Conservation (phyloP, 2,329 filamentous ascomycete species). For the Colletotrichum salicis region DNA sequence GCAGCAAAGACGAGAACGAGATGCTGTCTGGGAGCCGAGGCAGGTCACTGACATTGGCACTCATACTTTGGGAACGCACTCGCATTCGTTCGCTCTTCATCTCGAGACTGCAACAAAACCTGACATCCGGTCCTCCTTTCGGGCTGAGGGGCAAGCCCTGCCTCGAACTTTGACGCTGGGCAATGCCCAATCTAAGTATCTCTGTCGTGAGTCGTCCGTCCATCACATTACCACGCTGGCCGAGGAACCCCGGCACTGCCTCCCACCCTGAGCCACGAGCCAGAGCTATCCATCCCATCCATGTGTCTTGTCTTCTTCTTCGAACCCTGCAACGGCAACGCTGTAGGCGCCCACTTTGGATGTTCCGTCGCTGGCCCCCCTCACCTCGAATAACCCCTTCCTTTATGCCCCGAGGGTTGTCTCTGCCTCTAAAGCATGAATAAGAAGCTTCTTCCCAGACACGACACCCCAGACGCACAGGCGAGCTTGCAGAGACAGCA, state of each 20-base stretch:
- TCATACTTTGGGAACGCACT: neutral
- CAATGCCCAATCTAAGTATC: neutral
- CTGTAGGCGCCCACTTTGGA: conserved; percentile 16
- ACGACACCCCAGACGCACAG: conserved; percentile 26
- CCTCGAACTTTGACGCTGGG: neutral
- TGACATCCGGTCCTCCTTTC: neutral
- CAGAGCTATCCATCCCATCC: conserved; percentile 25
- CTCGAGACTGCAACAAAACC: neutral
- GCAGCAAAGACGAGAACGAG: neutral
- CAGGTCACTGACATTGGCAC: neutral
- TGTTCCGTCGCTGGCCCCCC: conserved; percentile 18
- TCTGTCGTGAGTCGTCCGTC: neutral
- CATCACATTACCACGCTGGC: neutral
- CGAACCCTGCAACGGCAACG: conserved; percentile 6
- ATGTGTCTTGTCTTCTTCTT: conserved; percentile 6
- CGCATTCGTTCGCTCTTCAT: neutral
- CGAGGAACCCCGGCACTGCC: conserved; percentile 5
- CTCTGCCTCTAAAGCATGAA: conserved; percentile 30
- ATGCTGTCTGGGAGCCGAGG: neutral
- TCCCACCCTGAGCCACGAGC: neutral
- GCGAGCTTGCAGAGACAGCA: conserved; percentile 23
- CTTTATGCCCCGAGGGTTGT: conserved; percentile 26
- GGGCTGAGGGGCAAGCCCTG: neutral
- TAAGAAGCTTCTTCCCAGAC: conserved; percentile 26
- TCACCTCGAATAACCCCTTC: conserved; percentile 1